Base-by-base conservation (phyloP, 2,329 filamentous ascomycete genomes). In the Periglandula ipomoeae region DNA sequence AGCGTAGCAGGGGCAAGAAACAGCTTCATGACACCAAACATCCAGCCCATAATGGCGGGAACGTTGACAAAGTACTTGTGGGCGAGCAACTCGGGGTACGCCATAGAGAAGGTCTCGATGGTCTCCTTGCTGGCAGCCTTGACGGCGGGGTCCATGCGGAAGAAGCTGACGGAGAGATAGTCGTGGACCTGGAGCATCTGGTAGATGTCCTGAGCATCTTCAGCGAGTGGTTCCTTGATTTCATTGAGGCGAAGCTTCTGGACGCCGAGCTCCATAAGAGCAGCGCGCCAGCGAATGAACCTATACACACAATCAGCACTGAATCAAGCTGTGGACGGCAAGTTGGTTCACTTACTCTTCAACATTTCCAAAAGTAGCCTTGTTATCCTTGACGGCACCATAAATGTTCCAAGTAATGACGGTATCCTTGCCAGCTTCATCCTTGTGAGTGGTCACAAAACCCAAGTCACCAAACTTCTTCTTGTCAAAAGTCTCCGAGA, bases 11-110 rank as follows among this genome's bases (percentile, higher is more conserved):
- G 74, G 26, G 83, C 81, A 39, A 89, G 72, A 64, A 90, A 84
- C 17, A 87, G 68, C 71, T 89, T 89, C 72, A 89, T 84, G 47
- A 84, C 76, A 19, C 74, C 72, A 64, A 86, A 89, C 63, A 89
- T 78, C 75, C 90, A 96, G 49, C 88, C 87, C 90, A 96, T 96
- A 59, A 96, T 75, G 49, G 83, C 69, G 0, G 91, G 91, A 5
- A 96, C 88, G 60, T 96, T 96, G 70, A 96, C 86, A 63, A 96
- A 96, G 76, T 90, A 96, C 74, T 96, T 96, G 70, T 91, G 73
- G 7, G 61, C 53, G 22, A 96, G 76, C 9, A 95, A 81, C 71
- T 96, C 91, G 0, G 91, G 90, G 70, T 96, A 96, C 56, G 87
- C 86, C 56, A 79, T 82, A 46, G 83, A 79, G 64, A 96, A 89